These are phyloP conservation scores for Dissophora ornata DNA, from an alignment of 192 early-diverging fungal genomes.

Conservation along the genomic window DNA sequence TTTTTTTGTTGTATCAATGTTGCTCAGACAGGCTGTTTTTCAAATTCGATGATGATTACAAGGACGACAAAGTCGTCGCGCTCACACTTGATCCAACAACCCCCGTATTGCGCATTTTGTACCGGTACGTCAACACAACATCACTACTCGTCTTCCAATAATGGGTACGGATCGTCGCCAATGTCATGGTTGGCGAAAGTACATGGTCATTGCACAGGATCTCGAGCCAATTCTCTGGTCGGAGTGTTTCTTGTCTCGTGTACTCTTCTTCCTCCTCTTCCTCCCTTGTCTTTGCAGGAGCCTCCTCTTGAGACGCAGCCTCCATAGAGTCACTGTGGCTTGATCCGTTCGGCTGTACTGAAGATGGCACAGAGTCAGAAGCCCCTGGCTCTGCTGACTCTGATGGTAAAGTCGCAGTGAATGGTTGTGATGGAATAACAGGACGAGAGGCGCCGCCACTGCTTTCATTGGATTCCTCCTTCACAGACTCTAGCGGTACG, in stretches of 20 bases:
- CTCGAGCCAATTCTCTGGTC: constrained; percentile 68
- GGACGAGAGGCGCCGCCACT: background rate
- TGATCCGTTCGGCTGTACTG: too few species aligned
- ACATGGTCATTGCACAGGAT: constrained; percentile 70
- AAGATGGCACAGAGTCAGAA: too few species aligned
- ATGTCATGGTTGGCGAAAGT: constrained; percentile 72
- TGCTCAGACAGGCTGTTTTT: background rate
- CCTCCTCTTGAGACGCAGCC: background rate
- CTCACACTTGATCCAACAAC: background rate
- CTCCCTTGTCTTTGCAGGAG: constrained; percentile 7
- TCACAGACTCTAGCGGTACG: background rate
- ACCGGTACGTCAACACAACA: constrained; percentile 64
- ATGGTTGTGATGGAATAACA: background rate
- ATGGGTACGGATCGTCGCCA: constrained; percentile 74
- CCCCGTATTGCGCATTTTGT: constrained; percentile 2
- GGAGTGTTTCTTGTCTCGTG: constrained; percentile 27
- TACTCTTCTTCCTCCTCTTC: constrained; percentile 31
- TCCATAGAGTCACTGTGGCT: too few species aligned
- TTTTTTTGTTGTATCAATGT: too few species aligned
- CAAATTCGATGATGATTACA: constrained; percentile 2
- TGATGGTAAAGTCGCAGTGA: background rate
- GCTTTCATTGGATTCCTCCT: background rate
- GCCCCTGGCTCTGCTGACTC: too few species aligned
- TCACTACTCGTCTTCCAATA: constrained; percentile 75
- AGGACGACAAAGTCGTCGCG: background rate